Percentiles rank a stretch among this genome's conserved stretches.
Conservation (phyloP, 164 flowering plant genomes). For the Platanus orientalis region DNA sequence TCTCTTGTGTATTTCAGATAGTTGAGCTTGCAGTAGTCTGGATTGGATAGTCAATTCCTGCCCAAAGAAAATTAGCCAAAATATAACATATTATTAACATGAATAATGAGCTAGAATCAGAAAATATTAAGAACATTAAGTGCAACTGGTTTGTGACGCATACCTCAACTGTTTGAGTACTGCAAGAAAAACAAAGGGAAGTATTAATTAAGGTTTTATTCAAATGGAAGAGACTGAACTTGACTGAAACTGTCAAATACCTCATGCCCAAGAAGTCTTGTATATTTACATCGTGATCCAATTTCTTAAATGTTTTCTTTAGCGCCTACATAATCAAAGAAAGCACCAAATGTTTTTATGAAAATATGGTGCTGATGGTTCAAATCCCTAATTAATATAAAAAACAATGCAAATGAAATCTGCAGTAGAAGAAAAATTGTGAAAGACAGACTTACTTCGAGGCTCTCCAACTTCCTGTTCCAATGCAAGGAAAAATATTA, state of each 20-base stretch:
- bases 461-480: constrained; percentile 88
- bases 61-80: constrained; percentile 5
- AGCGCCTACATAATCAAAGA: constrained; percentile 43
- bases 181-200: constrained; percentile 24
- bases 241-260: constrained; percentile 26
- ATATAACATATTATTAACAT: neutral
- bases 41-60: constrained; percentile 66
- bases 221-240: neutral
- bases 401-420: neutral
- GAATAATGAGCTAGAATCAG: neutral
- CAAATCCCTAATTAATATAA: neutral
- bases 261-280: constrained; percentile 68
- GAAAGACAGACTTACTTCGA: constrained; percentile 53
- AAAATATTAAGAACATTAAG: neutral
- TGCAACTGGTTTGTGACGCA: constrained; percentile 4
- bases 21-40: constrained; percentile 46
- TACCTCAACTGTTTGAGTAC: constrained; percentile 48
- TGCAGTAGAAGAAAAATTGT: neutral
- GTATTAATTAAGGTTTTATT: neutral
- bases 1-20: constrained; percentile 56
- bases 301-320: constrained; percentile 84
- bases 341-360: constrained; percentile 3
- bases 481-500: constrained; percentile 23
- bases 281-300: constrained; percentile 78
- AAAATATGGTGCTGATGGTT: constrained; percentile 3